phyloP scores from a whole-genome alignment of 768 basidiomycete species.

The Agaricus blazei region DNA sequence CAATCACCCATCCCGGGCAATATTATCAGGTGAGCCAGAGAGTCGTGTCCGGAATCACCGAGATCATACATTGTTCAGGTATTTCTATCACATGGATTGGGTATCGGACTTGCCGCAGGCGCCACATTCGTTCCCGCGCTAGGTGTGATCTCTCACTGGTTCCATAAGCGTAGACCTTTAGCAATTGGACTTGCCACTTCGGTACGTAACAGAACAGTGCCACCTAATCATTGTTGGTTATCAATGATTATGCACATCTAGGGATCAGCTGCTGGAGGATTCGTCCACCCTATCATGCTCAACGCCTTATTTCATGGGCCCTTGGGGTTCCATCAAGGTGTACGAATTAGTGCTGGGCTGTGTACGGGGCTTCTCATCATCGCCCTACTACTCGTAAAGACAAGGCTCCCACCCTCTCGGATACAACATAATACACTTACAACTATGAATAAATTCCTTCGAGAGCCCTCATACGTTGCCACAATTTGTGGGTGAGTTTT shows the following conservation, averaged over 20 bases:
- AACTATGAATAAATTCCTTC: too few relatives aligned
- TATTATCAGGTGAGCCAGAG: slow-evolving; percentile 30
- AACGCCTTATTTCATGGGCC: slow-evolving; percentile 44
- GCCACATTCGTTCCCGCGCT: slow-evolving; percentile 43
- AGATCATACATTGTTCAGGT: slow-evolving; percentile 26
- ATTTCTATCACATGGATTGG: slow-evolving; percentile 44
- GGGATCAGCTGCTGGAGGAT: slow-evolving; percentile 54
- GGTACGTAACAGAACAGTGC: slow-evolving; percentile 12
- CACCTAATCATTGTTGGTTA: too few relatives aligned
- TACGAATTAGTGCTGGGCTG: slow-evolving; percentile 43
- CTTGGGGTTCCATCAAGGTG: slow-evolving; percentile 49
- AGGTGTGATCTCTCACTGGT: slow-evolving; percentile 32
- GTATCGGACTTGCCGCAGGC: slow-evolving; percentile 46
- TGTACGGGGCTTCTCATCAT: slow-evolving; percentile 31
- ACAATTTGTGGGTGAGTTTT: too few relatives aligned
- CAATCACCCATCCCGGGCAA: slow-evolving; percentile 31
- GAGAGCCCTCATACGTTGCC: too few relatives aligned
- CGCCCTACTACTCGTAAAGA: slow-evolving; percentile 25
- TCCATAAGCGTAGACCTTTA: slow-evolving; percentile 27
- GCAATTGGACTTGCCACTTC: slow-evolving; percentile 31
- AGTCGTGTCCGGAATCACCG: not conserved
- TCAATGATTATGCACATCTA: slow-evolving; percentile 8
- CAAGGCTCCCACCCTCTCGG: too few relatives aligned
- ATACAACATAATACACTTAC: too few relatives aligned
- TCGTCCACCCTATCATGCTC: slow-evolving; percentile 59